Percentiles rank a stretch among this genome's conserved stretches.
These are phyloP conservation scores for Pseudocercospora ulei DNA, from an alignment of 2,329 filamentous ascomycete species.

Conservation along the genomic window DNA sequence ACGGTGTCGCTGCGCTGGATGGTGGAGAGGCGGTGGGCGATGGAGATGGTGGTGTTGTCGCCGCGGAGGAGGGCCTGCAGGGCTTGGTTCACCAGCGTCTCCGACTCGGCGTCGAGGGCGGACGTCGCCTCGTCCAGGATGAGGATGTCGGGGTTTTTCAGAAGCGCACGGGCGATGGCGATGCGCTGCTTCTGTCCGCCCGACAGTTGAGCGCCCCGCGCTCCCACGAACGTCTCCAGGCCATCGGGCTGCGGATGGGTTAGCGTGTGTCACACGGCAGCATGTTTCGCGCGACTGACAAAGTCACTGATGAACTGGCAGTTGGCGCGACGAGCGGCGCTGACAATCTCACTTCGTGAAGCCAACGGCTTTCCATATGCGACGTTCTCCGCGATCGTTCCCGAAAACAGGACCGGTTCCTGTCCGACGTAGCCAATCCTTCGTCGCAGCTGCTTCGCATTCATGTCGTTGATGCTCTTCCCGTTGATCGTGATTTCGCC, in stretches of 20 bases:
- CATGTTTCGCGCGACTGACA: no score
- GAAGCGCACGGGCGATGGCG: constrained; percentile 84
- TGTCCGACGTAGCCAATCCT: constrained; percentile 93
- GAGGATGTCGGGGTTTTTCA: constrained; percentile 93
- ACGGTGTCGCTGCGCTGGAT: constrained; percentile 94
- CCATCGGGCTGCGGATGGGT: constrained; percentile 58
- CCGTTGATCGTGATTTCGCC: constrained; percentile 78
- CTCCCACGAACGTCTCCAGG: constrained; percentile 85
- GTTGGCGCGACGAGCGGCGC: constrained; percentile 82
- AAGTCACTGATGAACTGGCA: constrained; percentile 96
- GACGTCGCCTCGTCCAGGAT: constrained; percentile 94
- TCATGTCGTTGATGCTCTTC: constrained; percentile 72
- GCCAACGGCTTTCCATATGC: constrained; percentile 78
- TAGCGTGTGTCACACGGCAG: constrained; percentile 21
- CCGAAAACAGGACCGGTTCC: constrained; percentile 85
- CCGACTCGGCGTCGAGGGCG: constrained; percentile 88
- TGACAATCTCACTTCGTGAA: constrained; percentile 67
- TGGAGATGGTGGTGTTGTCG: constrained; percentile 92
- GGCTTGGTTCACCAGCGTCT: constrained; percentile 90
- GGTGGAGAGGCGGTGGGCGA: constrained; percentile 88
- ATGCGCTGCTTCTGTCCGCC: constrained; percentile 97
- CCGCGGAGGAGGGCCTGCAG: constrained; percentile 69
- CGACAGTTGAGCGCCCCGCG: constrained; percentile 83
- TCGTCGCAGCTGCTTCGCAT: constrained; percentile 81
- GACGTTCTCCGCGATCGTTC: constrained; percentile 79